phyloP scores from a whole-genome alignment of 129 eudicot genomes.

The Rutidosis leptorrhynchoides region DNA sequence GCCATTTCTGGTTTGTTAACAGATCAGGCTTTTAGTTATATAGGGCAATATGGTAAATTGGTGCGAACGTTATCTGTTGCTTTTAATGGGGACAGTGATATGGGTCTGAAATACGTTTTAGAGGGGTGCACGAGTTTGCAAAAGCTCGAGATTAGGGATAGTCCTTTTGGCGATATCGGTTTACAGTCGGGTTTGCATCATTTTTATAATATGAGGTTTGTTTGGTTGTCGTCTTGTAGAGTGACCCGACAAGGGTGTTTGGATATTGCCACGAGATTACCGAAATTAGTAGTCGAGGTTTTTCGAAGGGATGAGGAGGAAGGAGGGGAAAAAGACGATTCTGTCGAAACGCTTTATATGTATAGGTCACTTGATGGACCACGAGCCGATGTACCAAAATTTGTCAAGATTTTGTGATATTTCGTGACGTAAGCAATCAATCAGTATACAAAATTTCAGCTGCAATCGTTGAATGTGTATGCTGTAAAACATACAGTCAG shows the following conservation, averaged over 20 bases:
- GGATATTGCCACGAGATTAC: slow-evolving; percentile 51
- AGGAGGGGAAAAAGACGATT: slow-evolving; percentile 40
- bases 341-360: slow-evolving; percentile 58
- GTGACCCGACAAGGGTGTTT: slow-evolving; percentile 52
- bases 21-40: slow-evolving; percentile 59
- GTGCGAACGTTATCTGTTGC: slow-evolving; percentile 70
- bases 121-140: slow-evolving; percentile 74
- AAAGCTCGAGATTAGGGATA: slow-evolving; percentile 76
- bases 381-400: slow-evolving; percentile 57
- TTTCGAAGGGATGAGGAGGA: slow-evolving; percentile 34
- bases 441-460: background rate
- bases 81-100: slow-evolving; percentile 64
- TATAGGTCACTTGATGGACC: slow-evolving; percentile 72
- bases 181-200: slow-evolving; percentile 62
- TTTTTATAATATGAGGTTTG: slow-evolving; percentile 70
- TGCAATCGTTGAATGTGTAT: too few relatives aligned
- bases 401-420: slow-evolving; percentile 51
- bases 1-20: slow-evolving; percentile 73
- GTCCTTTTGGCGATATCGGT: slow-evolving; percentile 75
- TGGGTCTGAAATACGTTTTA: slow-evolving; percentile 49
- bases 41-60: slow-evolving; percentile 75
- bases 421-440: background rate
- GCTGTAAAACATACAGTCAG: too few relatives aligned
- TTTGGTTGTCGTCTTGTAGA: slow-evolving; percentile 68
- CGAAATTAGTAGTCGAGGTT: slow-evolving; percentile 58